These are phyloP conservation scores for Kodamaea sagamina DNA, from an alignment of 805 yeast genomes.

Conservation along the genomic window DNA sequence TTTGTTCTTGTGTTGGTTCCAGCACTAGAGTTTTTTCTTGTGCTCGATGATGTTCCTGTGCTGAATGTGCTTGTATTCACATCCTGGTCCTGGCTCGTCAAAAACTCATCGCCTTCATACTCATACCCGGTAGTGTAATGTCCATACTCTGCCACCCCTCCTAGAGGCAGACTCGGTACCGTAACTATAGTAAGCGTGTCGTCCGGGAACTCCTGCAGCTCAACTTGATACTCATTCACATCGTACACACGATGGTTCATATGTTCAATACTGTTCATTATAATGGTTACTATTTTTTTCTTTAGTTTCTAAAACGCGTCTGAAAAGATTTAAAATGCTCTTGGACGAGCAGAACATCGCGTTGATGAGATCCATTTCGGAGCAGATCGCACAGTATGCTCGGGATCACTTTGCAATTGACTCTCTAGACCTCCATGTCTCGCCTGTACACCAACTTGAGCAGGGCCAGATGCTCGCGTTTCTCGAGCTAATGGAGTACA, in stretches of 20 bases:
- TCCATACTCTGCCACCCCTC: not conserved
- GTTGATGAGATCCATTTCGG: constrained; percentile 9
- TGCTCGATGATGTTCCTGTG: not conserved
- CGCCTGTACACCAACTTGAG: constrained; percentile 2
- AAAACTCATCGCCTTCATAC: not conserved
- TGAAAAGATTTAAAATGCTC: not conserved
- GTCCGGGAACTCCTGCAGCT: constrained; percentile 12
- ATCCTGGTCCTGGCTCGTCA: not conserved
- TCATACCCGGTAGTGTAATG: not conserved
- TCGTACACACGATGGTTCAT: not conserved
- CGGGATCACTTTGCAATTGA: constrained; percentile 1
- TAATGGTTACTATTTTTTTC: constrained; percentile 5
- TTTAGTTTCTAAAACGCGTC: not conserved
- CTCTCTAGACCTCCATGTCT: not conserved
- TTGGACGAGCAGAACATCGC: constrained; percentile 12
- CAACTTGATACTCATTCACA: constrained; percentile 10
- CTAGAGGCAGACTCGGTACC: constrained; percentile 14
- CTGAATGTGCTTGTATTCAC: not conserved
- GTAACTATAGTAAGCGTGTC: constrained; percentile 15
- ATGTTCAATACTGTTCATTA: constrained; percentile 1
- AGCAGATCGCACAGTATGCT: not conserved
- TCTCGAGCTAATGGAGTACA: constrained; percentile 27
- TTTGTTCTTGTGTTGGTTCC: not conserved
- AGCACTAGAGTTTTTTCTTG: not conserved
- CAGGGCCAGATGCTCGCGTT: constrained; percentile 14